phyloP scores from a whole-genome alignment of 2,329 filamentous ascomycete genomes.

The Calycina marina region DNA sequence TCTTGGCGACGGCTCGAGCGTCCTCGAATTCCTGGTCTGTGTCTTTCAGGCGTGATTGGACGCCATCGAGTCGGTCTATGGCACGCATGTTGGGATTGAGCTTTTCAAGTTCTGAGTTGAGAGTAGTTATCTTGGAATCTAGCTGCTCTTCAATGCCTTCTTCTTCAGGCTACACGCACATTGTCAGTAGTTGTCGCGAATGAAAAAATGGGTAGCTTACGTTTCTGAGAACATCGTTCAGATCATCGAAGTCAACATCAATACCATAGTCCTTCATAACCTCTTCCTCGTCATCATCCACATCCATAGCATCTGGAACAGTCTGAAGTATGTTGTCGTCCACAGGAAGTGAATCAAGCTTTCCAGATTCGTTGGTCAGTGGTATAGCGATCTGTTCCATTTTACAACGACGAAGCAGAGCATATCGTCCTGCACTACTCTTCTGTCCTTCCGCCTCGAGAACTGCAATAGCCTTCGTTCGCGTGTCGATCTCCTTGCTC shows the following conservation, averaged over 20 bases:
- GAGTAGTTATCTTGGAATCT: constrained; percentile 58
- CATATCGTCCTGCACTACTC: constrained; percentile 71
- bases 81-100: constrained; percentile 95
- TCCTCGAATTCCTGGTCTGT: constrained; percentile 85
- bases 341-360: constrained; percentile 71
- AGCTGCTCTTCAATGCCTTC: constrained; percentile 60
- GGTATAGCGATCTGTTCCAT: constrained; percentile 87
- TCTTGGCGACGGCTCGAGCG: constrained; percentile 58
- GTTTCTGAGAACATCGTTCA: constrained; percentile 71
- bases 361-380: constrained; percentile 52
- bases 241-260: constrained; percentile 66
- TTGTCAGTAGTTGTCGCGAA: too few relatives aligned
- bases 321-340: constrained; percentile 65
- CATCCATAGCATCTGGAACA: constrained; percentile 82
- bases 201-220: constrained; percentile 33
- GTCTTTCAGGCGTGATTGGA: constrained; percentile 66
- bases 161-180: constrained; percentile 54
- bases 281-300: constrained; percentile 58
- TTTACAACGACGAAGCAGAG: constrained; percentile 74
- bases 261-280: constrained; percentile 83
- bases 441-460: constrained; percentile 81
- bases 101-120: constrained; percentile 75
- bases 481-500: constrained; percentile 67
- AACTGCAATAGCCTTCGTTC: constrained; percentile 57
- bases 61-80: constrained; percentile 76